A percentile compares a stretch with the other conserved stretches of the same genome.
These are phyloP conservation scores for Gaeumannomyces tritici DNA, from an alignment of 2,329 filamentous ascomycete species.

Conservation along the genomic window DNA sequence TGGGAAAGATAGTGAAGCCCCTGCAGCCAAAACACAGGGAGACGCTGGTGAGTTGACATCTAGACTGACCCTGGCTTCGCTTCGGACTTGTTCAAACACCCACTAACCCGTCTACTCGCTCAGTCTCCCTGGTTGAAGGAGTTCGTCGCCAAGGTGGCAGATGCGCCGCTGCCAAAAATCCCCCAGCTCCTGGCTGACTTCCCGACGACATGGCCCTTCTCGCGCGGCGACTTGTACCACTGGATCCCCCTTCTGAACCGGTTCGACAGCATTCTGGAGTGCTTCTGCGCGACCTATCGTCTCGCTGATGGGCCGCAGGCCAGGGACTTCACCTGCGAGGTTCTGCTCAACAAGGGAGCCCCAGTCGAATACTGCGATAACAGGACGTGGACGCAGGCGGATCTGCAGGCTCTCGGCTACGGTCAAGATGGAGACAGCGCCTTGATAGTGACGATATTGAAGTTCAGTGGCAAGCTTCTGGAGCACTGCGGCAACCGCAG, in stretches of 20 bases:
- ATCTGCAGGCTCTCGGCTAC: conserved; percentile 53
- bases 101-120: conserved; percentile 25
- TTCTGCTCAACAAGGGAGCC: conserved; percentile 51
- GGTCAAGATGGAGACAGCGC: conserved; percentile 67
- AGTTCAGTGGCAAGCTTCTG: conserved; percentile 78
- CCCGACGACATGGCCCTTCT: conserved; percentile 87
- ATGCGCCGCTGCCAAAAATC: conserved; percentile 63
- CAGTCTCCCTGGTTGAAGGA: conserved; percentile 82
- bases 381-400: conserved; percentile 32
- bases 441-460: conserved; percentile 69
- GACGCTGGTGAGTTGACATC: conserved; percentile 45
- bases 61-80: background rate
- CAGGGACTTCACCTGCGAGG: conserved; percentile 59
- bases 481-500: conserved; percentile 96
- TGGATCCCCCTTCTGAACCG: conserved; percentile 94
- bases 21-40: conserved; percentile 60
- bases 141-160: conserved; percentile 64
- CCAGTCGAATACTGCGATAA: conserved; percentile 41
- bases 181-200: conserved; percentile 70
- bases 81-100: background rate
- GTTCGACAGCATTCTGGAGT: conserved; percentile 81
- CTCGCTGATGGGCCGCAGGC: conserved; percentile 73
- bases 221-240: conserved; percentile 91
- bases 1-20: conserved; percentile 60
- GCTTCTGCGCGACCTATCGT: conserved; percentile 71